These are phyloP conservation scores for Kalanchoe fedtschenkoi DNA, from an alignment of 164 flowering plant species.

Conservation along the genomic window DNA sequence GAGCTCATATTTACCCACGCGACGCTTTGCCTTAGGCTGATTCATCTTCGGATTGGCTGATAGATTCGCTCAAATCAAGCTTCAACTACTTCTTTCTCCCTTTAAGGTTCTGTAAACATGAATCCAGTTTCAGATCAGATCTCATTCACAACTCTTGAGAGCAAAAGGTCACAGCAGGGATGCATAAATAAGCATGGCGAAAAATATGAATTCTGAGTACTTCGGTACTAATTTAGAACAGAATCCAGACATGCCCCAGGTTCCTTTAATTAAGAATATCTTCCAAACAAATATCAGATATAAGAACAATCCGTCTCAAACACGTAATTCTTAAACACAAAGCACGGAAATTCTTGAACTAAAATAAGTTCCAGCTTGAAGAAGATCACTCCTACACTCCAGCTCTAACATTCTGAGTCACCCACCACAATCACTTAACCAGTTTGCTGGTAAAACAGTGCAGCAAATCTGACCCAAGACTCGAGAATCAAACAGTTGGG, in stretches of 20 bases:
- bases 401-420: not conserved
- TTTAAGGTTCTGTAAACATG: not conserved
- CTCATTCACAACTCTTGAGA: not conserved
- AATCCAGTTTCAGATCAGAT: not conserved
- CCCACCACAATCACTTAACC: not conserved
- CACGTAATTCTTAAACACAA: not conserved
- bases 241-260: not conserved
- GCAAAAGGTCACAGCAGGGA: not conserved
- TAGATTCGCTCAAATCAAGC: not conserved
- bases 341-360: not conserved
- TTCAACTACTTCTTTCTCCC: not conserved
- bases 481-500: not conserved
- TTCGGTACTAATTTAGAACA: not conserved
- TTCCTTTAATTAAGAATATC: not conserved
- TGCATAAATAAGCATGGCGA: not conserved
- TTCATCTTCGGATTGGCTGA: constrained; percentile 11
- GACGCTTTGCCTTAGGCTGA: constrained; percentile 50
- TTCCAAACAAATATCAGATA: not conserved
- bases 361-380: not conserved
- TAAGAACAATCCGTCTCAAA: not conserved
- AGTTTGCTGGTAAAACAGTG: not conserved
- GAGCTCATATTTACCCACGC: constrained; percentile 64
- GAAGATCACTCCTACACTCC: not conserved
- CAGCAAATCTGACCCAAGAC: not conserved
- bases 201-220: not conserved